Evolutionary conservation across 179 eudicot species (phyloP).

Genomic region (Dionaea muscipula): DNA sequence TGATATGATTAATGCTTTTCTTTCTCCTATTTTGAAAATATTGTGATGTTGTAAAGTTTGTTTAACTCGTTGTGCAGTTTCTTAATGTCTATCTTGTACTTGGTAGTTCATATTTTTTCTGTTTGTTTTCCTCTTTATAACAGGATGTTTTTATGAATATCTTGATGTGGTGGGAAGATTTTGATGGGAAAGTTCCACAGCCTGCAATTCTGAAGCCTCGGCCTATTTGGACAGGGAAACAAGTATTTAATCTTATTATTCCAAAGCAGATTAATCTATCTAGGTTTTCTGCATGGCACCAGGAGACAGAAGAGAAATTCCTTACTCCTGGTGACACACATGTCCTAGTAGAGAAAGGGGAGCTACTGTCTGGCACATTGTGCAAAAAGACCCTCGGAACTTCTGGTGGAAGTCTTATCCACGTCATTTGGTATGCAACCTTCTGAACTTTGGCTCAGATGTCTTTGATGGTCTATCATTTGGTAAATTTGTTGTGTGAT

Average conservation of each 20-base stretch:
- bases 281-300: constrained; percentile 88
- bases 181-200: constrained; percentile 94
- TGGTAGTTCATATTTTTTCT: not conserved
- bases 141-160: constrained; percentile 99
- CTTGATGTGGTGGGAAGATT: constrained; percentile 99
- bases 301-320: constrained; percentile 60
- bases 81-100: too few relatives aligned
- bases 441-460: not conserved
- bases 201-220: constrained; percentile 93
- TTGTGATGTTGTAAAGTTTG: too few relatives aligned
- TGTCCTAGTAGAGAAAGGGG: constrained; percentile 81
- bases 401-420: constrained; percentile 84
- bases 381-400: constrained; percentile 96
- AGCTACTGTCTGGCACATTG: constrained; percentile 77
- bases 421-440: constrained; percentile 74
- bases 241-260: constrained; percentile 90
- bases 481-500: not conserved
- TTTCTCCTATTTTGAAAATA: too few relatives aligned
- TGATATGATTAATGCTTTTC: not conserved
- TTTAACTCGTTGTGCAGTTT: too few relatives aligned
- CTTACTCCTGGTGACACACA: constrained; percentile 96
- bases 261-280: constrained; percentile 96
- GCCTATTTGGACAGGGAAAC: constrained; percentile 99
- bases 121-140: constrained; percentile 2
- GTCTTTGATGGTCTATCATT: not conserved